Evolutionary conservation across 23 red algal genomes (phyloP).

Genomic region (Cyanidiococcus yangmingshanensis): DNA sequence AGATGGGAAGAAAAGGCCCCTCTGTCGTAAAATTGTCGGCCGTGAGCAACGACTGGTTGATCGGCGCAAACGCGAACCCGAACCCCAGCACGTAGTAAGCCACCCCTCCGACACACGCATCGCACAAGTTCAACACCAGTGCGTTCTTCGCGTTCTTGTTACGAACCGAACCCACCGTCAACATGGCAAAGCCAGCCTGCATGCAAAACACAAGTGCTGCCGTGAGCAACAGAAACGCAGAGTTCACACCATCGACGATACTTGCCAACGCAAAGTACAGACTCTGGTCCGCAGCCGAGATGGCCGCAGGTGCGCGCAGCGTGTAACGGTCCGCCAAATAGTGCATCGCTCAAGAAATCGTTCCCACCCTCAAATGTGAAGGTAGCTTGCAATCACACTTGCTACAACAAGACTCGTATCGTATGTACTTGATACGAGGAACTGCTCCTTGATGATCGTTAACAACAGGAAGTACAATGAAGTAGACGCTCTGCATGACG

Average conservation of each 20-base stretch:
- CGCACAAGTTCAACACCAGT: constrained; percentile 60
- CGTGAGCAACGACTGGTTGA: not conserved
- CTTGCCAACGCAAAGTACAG: not conserved
- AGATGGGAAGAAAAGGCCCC: not conserved
- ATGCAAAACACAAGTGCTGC: constrained; percentile 90
- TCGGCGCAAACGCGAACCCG: constrained; percentile 65
- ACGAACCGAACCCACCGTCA: constrained; percentile 42
- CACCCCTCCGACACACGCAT: constrained; percentile 65
- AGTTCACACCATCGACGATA: constrained; percentile 37
- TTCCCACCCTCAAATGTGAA: too few species aligned
- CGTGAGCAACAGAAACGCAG: constrained; percentile 63
- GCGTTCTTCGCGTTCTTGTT: constrained; percentile 66
- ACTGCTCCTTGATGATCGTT: too few species aligned
- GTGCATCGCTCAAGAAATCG: too few species aligned
- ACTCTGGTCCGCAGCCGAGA: constrained; percentile 8
- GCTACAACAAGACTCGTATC: too few species aligned
- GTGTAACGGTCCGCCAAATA: not conserved
- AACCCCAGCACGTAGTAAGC: constrained; percentile 79
- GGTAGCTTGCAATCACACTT: too few species aligned
- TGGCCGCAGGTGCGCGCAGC: not conserved
- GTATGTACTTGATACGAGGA: too few species aligned
- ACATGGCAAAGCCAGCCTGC: constrained; percentile 65
- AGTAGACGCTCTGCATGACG: too few species aligned
- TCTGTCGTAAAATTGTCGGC: not conserved
- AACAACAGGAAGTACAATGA: too few species aligned